Evolutionary conservation across 768 basidiomycete genomes (phyloP), one percentile per base, ranked within the genome.

Genomic region (Myochromella boudieri): DNA sequence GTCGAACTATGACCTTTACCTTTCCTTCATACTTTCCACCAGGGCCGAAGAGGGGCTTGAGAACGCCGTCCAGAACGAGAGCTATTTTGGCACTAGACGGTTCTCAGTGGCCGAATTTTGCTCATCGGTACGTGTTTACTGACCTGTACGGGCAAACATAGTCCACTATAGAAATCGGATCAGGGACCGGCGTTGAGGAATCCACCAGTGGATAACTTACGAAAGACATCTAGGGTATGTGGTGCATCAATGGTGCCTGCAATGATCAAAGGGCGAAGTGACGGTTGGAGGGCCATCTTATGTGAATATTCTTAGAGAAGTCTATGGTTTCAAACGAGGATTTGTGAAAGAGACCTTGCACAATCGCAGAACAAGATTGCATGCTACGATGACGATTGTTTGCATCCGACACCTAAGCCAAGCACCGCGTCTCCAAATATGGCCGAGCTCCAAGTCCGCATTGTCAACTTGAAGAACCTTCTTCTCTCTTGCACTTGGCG

Each of bases 121-220:
- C 25, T 38, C 28, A 29, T 6, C 20, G n/a, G 5, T 7, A 9
- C 21, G 25, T 26, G n/a, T 15, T 44, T 34, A 6, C 8, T 11
- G 44, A 84, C 85, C 85, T 89, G 75, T 72, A 92, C 1, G 90
- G 90, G 56, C 91, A 94, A 56, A 91, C 87, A 63, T 88, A 91
- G 65, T 92, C 91, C 68, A 91, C 88, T 91, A 53, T 24, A 42
- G 44, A 27, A 12, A 27, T 14, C n/a, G 33, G 21, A 42, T 40
- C n/a, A 41, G 20, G 20, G 14, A 34, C n/a, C 33, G n/a, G 14
- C n/a, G 14, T 34, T n/a, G 4, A 14, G 14, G 11, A 22, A 4
- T 29, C 3, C 28, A 15, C 18, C 12, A 17, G 33, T 12, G 22
- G 2, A 26, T 11, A 17, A 62, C 86, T 58, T 58, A 86, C 87